phyloP scores from a whole-genome alignment of 1,139 yeast genomes.

The Yamadazyma diospyri region DNA sequence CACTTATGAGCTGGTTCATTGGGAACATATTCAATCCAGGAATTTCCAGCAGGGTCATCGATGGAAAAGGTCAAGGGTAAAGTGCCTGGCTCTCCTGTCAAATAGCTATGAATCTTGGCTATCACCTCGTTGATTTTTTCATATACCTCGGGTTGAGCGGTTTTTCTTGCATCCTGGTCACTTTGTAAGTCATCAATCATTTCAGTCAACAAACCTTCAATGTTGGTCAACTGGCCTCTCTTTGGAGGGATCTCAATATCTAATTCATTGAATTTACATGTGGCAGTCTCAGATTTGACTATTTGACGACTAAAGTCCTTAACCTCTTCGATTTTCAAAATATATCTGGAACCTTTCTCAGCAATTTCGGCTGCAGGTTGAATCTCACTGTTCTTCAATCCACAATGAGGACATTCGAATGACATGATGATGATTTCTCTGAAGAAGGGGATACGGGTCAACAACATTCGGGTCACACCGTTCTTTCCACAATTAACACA shows the following conservation, averaged over 20 bases:
- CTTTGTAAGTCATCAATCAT: conserved; percentile 77
- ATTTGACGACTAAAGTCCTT: conserved; percentile 86
- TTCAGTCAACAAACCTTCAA: conserved; percentile 83
- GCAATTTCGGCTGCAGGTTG: conserved; percentile 92
- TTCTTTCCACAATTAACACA: conserved; percentile 93
- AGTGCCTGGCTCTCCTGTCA: conserved; percentile 61
- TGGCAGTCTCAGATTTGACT: conserved; percentile 84
- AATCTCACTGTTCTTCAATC: conserved; percentile 84
- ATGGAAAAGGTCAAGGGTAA: conserved; percentile 77
- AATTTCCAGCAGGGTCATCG: conserved; percentile 97
- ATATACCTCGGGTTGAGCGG: conserved; percentile 68
- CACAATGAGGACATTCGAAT: conserved; percentile 93
- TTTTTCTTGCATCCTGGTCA: conserved; percentile 79
- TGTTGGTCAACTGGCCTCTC: conserved; percentile 87
- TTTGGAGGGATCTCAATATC: conserved; percentile 96
- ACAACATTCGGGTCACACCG: conserved; percentile 77
- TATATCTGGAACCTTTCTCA: conserved; percentile 79
- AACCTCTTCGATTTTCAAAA: conserved; percentile 64
- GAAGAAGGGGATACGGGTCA: conserved; percentile 90
- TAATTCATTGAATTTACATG: conserved; percentile 77
- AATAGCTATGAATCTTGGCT: conserved; percentile 50
- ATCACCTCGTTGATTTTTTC: conserved; percentile 73
- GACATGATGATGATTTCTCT: conserved; percentile 93
- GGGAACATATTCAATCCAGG: conserved; percentile 91
- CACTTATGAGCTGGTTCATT: conserved; percentile 89